phyloP scores from a whole-genome alignment of 78 protist genomes.

The Creolimax fragrantissima region DNA sequence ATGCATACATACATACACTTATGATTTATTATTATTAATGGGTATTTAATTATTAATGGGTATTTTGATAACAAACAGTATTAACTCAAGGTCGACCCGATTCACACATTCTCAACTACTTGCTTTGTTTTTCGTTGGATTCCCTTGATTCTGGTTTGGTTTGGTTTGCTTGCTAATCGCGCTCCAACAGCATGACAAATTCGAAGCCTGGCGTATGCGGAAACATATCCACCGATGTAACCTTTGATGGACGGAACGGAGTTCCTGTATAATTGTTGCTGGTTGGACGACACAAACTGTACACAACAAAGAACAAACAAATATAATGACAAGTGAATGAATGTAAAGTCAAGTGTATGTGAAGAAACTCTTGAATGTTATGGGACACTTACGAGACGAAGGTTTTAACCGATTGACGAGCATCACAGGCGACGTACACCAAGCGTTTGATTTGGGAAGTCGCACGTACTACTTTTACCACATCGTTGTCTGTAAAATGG shows the following conservation, averaged over 20 bases:
- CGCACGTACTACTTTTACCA: not conserved
- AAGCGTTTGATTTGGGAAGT: not conserved
- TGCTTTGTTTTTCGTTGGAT: too few species aligned
- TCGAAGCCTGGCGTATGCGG: constrained; percentile 76
- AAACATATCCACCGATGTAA: constrained; percentile 67
- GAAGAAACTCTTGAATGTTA: too few species aligned
- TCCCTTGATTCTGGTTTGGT: too few species aligned
- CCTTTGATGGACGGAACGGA: constrained; percentile 54
- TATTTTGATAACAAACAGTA: too few species aligned
- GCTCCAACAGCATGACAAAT: constrained; percentile 41
- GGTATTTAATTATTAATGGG: too few species aligned
- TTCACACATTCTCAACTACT: too few species aligned
- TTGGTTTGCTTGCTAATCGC: not conserved
- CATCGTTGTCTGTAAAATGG: not conserved
- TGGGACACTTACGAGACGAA: not conserved
- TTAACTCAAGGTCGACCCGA: too few species aligned
- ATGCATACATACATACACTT: too few species aligned
- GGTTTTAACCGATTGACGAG: not conserved
- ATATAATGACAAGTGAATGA: not conserved
- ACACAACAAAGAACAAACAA: not conserved
- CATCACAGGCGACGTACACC: constrained; percentile 1
- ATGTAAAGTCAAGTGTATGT: too few species aligned
- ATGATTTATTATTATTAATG: too few species aligned
- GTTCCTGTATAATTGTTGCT: constrained; percentile 24
- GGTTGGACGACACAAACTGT: constrained; percentile 44